Base-by-base conservation (phyloP, 768 basidiomycete species). In the Naganishia kalamii region DNA sequence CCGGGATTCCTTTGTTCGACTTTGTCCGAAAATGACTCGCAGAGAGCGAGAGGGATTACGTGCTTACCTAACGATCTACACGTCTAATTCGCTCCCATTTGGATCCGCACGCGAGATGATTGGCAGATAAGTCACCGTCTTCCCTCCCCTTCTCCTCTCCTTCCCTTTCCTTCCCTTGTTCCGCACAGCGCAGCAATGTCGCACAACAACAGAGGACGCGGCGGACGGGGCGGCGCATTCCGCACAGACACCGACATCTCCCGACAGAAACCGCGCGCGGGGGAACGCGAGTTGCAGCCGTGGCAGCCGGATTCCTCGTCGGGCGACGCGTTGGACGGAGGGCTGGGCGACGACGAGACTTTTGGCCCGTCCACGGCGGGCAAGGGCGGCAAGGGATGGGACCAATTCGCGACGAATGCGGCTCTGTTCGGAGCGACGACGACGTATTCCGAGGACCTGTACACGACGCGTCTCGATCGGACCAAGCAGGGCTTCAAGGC, bases 401-500 rank as follows among this genome's bases (percentile, higher is more conserved):
- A 77, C 62, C 76, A 77, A 49, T 77, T 77, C 57, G 76, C 74
- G 51, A 73, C 74, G 29, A 77, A 77, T 59, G 74, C 71, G 25
- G 70, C 88, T 71, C 82, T 90, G 62, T 98, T 96, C 74, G 96
- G 96, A 25, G 19, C 94, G 68, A 91, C 83, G 72, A 91, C 92
- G 10, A 85, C 85, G 70, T 99, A 90, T 78, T 88, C 94, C 72
- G 96, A 99, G 80, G 89, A 94, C 64, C 75, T 86, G 35, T 99
- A 99, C 77, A 98, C 96, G 12, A 98, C 94, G 19, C 91, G 86
- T 79, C 82, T 99, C 48, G 90, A 98, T 75, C 85, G 89, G 68
- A 84, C 80, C 61, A 8, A 17, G 11, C 84, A 87, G 23, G 92
- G 93, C 77, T 99, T 83, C 78, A 89, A 88, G 80, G 89, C 92